Base-by-base conservation (phyloP, 768 basidiomycete genomes). In the Fibroporia radiculosa region DNA sequence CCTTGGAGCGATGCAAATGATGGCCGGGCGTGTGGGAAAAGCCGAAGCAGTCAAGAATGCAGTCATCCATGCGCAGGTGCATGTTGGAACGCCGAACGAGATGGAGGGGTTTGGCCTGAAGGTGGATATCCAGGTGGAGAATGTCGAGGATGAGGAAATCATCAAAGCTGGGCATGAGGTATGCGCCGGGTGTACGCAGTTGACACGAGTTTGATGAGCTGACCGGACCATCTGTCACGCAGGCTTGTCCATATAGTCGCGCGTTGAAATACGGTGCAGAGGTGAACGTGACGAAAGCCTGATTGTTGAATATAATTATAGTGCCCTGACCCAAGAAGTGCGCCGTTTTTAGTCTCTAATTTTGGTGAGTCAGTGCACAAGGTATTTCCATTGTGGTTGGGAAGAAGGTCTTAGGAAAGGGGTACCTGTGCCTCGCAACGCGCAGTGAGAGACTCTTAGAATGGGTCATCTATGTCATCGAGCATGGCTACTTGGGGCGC, bases 171-270 rank as follows among this genome's bases (percentile, higher is more conserved):
- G 74, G 4, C 85, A 88, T 59, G 78, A 74, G 66, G 85, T 86
- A 51, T n/a, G 66, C 52, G 19, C 13, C n/a, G n/a, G n/a, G n/a
- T n/a, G n/a, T n/a, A n/a, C n/a, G n/a, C n/a, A n/a, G n/a, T n/a
- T n/a, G n/a, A n/a, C n/a, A n/a, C n/a, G n/a, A n/a, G n/a, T n/a
- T n/a, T n/a, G 11, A 16, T 31, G 11, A 8, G 3, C 22, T 31
- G 3, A 31, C 34, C 11, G 18, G 8, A 14, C 3, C 14, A 13
- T 25, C 28, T 39, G 2, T 22, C 24, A 19, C 18, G 40, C 31
- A 84, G 82, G 68, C 73, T 33, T 84, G 82, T 57, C 82, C 82
- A 1, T 84, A 84, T 55, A 82, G 80, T 40, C 77, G 82, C 40
- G 78, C 80, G 2, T 60, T 82, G 54, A 63, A 62, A n/a, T 67